Conservation (phyloP, 345 rosid species). For the Hirschfeldia incana region DNA sequence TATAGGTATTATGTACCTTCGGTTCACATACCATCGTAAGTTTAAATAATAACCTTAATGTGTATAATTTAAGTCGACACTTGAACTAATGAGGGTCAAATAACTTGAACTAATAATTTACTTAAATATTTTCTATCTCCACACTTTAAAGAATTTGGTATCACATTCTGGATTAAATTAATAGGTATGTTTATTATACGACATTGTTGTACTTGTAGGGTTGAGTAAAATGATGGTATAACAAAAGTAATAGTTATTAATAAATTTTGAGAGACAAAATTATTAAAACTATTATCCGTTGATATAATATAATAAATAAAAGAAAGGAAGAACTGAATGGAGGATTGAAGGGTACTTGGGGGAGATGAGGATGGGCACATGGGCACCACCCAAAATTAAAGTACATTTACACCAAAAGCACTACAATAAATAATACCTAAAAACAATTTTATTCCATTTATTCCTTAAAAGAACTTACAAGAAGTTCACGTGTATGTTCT, state of each 20-base stretch:
- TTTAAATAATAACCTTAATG: constrained; percentile 5
- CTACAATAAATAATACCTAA: constrained; percentile 18
- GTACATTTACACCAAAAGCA: constrained; percentile 33
- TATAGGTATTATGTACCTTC: constrained; percentile 24
- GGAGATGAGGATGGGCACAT: constrained; percentile 26
- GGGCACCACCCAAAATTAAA: constrained; percentile 30
- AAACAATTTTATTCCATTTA: constrained; percentile 5
- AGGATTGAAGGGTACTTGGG: constrained; percentile 1
- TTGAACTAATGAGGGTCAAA: neutral
- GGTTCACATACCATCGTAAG: constrained; percentile 1
- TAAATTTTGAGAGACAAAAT: neutral
- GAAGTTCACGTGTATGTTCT: constrained; percentile 65
- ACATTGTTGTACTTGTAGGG: constrained; percentile 18
- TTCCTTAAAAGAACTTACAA: constrained; percentile 52
- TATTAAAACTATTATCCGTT: neutral
- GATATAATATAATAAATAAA: neutral
- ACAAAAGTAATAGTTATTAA: constrained; percentile 1
- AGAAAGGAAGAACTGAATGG: neutral
- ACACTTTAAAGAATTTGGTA: constrained; percentile 22
- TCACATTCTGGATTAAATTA: neutral
- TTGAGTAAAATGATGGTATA: constrained; percentile 16
- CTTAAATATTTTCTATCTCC: neutral
- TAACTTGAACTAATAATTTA: neutral
- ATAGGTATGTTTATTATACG: neutral
- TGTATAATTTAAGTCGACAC: neutral